Evolutionary conservation across 805 yeast species (phyloP).

Genomic region (Candida takata): DNA sequence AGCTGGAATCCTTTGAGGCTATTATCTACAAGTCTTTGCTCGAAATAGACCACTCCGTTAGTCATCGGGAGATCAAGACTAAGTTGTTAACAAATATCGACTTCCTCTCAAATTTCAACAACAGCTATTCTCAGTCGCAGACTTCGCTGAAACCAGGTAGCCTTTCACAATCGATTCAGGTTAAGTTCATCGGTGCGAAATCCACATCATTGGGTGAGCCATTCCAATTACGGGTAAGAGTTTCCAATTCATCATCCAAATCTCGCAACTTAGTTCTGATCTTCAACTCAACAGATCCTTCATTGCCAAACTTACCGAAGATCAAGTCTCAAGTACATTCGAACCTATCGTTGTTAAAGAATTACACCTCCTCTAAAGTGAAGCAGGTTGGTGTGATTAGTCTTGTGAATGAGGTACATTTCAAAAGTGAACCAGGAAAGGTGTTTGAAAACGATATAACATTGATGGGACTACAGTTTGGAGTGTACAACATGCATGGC

Average conservation of each 20-base stretch:
- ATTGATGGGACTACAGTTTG: conserved; percentile 56
- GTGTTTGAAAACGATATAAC: conserved; percentile 58
- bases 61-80: conserved; percentile 16
- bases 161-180: conserved; percentile 29
- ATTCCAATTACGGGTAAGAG: conserved; percentile 58
- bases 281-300: conserved; percentile 18
- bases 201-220: conserved; percentile 52
- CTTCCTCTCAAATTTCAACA: conserved; percentile 6
- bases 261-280: conserved; percentile 46
- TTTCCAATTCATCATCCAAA: conserved; percentile 51
- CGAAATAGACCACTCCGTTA: conserved; percentile 25
- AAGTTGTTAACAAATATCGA: conserved; percentile 15
- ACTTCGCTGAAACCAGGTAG: conserved; percentile 1
- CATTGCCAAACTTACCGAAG: conserved; percentile 21
- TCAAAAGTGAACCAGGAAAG: conserved; percentile 46
- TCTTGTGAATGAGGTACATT: conserved; percentile 55
- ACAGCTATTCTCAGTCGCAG: conserved; percentile 1
- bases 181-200: conserved; percentile 59
- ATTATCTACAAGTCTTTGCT: conserved; percentile 17
- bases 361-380: conserved; percentile 32
- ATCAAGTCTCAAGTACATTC: conserved; percentile 19
- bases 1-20: conserved; percentile 16
- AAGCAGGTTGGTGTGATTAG: conserved; percentile 52
- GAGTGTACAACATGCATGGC: conserved; percentile 58
- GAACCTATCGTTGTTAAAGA: conserved; percentile 22